Percentiles rank a stretch among this genome's conserved stretches.
Evolutionary conservation across 1,139 yeast species (phyloP).

Genomic region (Ogataea hybrid): DNA sequence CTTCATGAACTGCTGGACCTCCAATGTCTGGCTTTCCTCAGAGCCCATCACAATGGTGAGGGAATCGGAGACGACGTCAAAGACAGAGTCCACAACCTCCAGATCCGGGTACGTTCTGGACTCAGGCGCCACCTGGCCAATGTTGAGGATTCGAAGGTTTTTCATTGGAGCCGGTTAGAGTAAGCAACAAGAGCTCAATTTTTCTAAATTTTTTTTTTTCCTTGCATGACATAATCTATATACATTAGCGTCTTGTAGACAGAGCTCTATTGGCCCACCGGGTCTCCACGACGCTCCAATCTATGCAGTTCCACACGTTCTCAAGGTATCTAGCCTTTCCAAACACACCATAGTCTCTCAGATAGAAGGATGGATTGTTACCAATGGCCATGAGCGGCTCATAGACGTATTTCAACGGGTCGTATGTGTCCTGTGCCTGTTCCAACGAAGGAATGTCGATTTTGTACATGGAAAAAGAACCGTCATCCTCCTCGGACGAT

Average conservation of each 20-base stretch:
- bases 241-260: conserved; percentile 2
- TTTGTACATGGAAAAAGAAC: conserved; percentile 11
- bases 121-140: conserved; percentile 45
- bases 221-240: conserved; percentile 10
- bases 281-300: conserved; percentile 63
- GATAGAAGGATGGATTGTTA: conserved; percentile 65
- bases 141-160: conserved; percentile 49
- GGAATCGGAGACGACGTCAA: conserved; percentile 74
- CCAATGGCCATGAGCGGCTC: conserved; percentile 69
- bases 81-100: conserved; percentile 55
- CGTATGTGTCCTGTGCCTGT: conserved; percentile 32
- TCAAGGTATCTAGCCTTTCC: conserved; percentile 68
- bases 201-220: conserved; percentile 4
- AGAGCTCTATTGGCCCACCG: conserved; percentile 38
- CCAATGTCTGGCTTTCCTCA: conserved; percentile 54
- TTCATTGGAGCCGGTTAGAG: conserved; percentile 36
- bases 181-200: neutral
- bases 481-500: conserved; percentile 10
- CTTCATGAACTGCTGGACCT: conserved; percentile 59
- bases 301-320: conserved; percentile 68
- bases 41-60: conserved; percentile 68
- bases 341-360: conserved; percentile 71
- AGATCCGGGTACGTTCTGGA: conserved; percentile 61
- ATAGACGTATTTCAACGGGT: conserved; percentile 35
- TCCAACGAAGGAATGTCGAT: conserved; percentile 31